These are phyloP conservation scores for Luffa acutangula DNA, from an alignment of 306 rosid genomes.

Conservation along the genomic window DNA sequence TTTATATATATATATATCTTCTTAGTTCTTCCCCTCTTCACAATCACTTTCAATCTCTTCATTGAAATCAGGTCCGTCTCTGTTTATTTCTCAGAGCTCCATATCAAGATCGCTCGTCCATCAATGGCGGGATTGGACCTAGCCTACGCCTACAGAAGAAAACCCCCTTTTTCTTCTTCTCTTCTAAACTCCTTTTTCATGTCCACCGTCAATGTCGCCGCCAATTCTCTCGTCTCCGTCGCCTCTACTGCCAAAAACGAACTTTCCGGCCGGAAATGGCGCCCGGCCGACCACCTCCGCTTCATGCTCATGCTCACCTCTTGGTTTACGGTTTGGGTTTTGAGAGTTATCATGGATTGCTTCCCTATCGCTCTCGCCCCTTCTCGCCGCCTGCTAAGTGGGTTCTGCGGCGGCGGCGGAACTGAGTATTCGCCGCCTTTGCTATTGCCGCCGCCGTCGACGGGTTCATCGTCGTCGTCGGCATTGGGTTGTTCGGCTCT, in stretches of 20 bases:
- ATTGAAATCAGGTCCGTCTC: neutral
- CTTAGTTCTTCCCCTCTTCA: neutral
- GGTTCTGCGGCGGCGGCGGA: neutral
- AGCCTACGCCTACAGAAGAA: neutral
- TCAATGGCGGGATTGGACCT: conserved; percentile 5
- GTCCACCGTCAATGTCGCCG: conserved; percentile 29
- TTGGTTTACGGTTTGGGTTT: conserved; percentile 27
- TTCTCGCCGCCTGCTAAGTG: conserved; percentile 13
- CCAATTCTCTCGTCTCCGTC: conserved; percentile 30
- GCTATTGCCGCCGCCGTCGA: neutral
- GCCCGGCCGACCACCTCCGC: conserved; percentile 21
- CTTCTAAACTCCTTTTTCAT: conserved; percentile 16
- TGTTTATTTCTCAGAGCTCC: neutral
- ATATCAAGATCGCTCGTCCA: neutral
- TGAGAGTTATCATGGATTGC: conserved; percentile 26
- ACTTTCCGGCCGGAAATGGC: conserved; percentile 9
- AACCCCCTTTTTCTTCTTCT: neutral
- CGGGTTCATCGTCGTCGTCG: neutral
- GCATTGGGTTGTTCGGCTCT: conserved; percentile 10
- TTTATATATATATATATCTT: neutral
- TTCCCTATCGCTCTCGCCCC: conserved; percentile 10
- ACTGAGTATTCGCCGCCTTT: neutral
- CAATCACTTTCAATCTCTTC: neutral
- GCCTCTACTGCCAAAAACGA: conserved; percentile 6
- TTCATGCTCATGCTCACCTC: conserved; percentile 25